Evolutionary conservation across 2,329 filamentous ascomycete genomes (phyloP).

Genomic region (Chrysosporium queenslandicum): DNA sequence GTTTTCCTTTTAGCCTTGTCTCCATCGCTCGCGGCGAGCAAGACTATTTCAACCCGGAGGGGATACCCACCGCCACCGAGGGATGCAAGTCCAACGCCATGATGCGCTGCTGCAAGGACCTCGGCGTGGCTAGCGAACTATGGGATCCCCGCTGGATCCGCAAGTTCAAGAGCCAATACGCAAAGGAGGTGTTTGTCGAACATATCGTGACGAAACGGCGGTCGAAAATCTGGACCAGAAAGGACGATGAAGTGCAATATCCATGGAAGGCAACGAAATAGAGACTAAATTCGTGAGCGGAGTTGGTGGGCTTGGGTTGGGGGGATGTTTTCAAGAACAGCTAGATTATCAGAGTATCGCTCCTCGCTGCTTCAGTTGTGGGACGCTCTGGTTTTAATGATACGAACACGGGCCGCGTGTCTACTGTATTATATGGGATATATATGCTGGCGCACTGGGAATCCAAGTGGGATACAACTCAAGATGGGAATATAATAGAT

Average conservation of each 20-base stretch:
- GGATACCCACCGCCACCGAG: slow-evolving; percentile 87
- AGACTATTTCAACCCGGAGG: slow-evolving; percentile 80
- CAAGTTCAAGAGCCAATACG: slow-evolving; percentile 63
- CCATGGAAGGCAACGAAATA: slow-evolving; percentile 42
- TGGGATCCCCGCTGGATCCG: slow-evolving; percentile 93
- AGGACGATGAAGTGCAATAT: slow-evolving; percentile 63
- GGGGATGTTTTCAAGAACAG: neutral
- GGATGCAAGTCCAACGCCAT: slow-evolving; percentile 96
- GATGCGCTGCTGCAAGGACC: slow-evolving; percentile 96
- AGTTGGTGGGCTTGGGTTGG: neutral
- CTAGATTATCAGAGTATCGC: neutral
- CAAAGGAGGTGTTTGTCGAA: slow-evolving; percentile 80
- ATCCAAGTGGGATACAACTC: neutral
- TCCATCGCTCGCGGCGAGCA: slow-evolving; percentile 90
- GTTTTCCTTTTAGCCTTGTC: slow-evolving; percentile 56
- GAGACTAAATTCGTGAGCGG: neutral
- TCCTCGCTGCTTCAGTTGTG: neutral
- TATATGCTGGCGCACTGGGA: neutral
- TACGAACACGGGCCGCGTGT: neutral
- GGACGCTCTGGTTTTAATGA: too few relatives aligned
- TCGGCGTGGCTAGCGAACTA: slow-evolving; percentile 86
- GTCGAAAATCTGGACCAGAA: slow-evolving; percentile 75
- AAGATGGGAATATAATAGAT: neutral
- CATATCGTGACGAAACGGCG: slow-evolving; percentile 78
- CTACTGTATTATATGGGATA: slow-evolving; percentile 1